phyloP scores from a whole-genome alignment of 2,329 filamentous ascomycete species.

The Zymoseptoria pseudotritici region DNA sequence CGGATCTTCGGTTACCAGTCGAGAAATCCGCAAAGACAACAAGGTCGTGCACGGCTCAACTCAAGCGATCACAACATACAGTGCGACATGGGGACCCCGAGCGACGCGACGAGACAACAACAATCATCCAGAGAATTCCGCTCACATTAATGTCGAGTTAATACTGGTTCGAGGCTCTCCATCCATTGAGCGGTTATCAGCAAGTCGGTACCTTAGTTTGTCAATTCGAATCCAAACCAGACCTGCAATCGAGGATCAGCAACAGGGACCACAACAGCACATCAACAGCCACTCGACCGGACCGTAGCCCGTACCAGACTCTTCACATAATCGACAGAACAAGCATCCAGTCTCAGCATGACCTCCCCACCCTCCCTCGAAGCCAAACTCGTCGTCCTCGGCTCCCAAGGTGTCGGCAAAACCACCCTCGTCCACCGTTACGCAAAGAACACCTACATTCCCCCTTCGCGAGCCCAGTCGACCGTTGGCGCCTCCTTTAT shows the following conservation, averaged over 20 bases:
- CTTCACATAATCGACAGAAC: background rate
- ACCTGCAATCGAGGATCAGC: background rate
- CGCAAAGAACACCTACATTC: constrained; percentile 64
- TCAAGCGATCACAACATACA: background rate
- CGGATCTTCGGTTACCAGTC: background rate
- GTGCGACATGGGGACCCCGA: background rate
- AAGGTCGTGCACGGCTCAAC: background rate
- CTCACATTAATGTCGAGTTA: background rate
- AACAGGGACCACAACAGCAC: background rate
- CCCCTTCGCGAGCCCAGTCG: constrained; percentile 40
- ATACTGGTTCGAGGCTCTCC: background rate
- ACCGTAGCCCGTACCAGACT: background rate
- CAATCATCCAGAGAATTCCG: background rate
- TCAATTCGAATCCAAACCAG: background rate
- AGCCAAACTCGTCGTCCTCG: constrained; percentile 74
- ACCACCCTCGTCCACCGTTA: constrained; percentile 71
- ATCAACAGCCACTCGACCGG: background rate
- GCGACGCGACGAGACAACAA: background rate
- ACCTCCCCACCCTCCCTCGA: constrained; percentile 52
- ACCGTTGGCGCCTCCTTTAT: constrained; percentile 50
- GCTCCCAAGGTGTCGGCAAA: constrained; percentile 72
- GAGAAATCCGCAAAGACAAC: background rate
- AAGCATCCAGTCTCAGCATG: constrained; percentile 2
- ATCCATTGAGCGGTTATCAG: background rate
- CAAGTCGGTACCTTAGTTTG: background rate